Base-by-base conservation (phyloP, 352 stramenopile species). In the Phytophthora constricta region DNA sequence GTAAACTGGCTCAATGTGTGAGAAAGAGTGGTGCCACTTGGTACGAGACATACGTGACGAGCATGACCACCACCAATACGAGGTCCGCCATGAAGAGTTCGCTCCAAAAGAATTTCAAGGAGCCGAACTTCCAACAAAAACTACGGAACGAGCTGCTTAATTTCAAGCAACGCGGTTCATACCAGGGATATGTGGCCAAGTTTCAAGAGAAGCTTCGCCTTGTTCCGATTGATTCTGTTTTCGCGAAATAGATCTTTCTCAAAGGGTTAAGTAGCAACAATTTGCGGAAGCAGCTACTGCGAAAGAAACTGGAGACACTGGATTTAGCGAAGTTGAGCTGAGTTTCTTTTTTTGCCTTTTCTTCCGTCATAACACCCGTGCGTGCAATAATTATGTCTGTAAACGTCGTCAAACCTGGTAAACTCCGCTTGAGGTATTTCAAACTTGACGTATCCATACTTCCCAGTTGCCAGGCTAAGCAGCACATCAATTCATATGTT, bases 141-240 rank as follows among this genome's bases (percentile, higher is more conserved):
- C 10, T 56, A 45, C 51, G 31, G 45, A 63, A 50, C 31, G 45
- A 63, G 13, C 17, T 63, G 33, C 25, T 54, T 16, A 47, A 49
- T 39, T 62, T 62, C 28, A 62, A 62, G 34, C 27, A 62, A 16
- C n/a, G 54, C 8, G 54, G 54, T 16, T 53, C 25, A n/a, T 62
- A 62, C 27, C 54, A 47, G 13, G 28, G 28, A 2, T 62, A 53
- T 27, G 54, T 62, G 14, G 41, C 27, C 1, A 62, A 62, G 11
- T 62, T 62, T 34, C 53, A 62, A 19, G 42, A 55, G 47, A 54
- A 62, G 17, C 55, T 54, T 26, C 43, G 43, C 11, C 25, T 48
- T 1, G 55, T 62, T 4, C 55, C 28, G 2, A 27, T 62, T 19
- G 55, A 62, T 41, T 43, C 55, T 33, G 57, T 56, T 19, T 56